Percentiles rank a stretch among this genome's conserved stretches.
phyloP scores from a whole-genome alignment of 768 basidiomycete genomes.

The Phylloporus sp. region DNA sequence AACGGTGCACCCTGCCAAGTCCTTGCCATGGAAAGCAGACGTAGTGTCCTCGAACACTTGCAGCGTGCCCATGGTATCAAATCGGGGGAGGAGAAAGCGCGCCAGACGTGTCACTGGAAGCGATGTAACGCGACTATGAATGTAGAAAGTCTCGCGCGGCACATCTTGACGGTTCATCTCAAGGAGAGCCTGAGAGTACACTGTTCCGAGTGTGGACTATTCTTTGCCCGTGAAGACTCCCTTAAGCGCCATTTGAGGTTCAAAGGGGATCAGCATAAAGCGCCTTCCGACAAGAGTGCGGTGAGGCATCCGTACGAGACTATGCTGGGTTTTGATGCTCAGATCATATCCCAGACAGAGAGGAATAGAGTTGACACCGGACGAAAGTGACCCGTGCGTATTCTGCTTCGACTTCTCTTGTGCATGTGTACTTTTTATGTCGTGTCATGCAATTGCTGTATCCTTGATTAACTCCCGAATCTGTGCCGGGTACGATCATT shows the following conservation, averaged over 20 bases:
- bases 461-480: neutral
- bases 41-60: slow-evolving; percentile 14
- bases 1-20: slow-evolving; percentile 3
- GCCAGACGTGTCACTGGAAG: slow-evolving; percentile 17
- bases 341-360: neutral
- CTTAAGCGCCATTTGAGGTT: slow-evolving; percentile 25
- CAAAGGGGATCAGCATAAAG: slow-evolving; percentile 14
- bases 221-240: slow-evolving; percentile 29
- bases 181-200: slow-evolving; percentile 9
- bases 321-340: neutral
- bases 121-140: slow-evolving; percentile 18
- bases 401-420: neutral
- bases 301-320: neutral
- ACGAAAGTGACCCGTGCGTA: too few relatives aligned
- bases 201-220: slow-evolving; percentile 14
- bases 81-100: slow-evolving; percentile 16
- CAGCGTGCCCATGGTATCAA: slow-evolving; percentile 10
- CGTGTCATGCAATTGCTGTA: neutral
- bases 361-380: neutral
- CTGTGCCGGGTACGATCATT: too few relatives aligned
- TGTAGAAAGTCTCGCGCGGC: slow-evolving; percentile 27
- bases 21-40: slow-evolving; percentile 8
- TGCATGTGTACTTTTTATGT: neutral
- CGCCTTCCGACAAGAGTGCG: neutral
- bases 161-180: slow-evolving; percentile 25